A percentile compares a stretch with the other conserved stretches of the same genome.
Conservation (phyloP, 495 filamentous ascomycete species). For the Neurospora africana region DNA sequence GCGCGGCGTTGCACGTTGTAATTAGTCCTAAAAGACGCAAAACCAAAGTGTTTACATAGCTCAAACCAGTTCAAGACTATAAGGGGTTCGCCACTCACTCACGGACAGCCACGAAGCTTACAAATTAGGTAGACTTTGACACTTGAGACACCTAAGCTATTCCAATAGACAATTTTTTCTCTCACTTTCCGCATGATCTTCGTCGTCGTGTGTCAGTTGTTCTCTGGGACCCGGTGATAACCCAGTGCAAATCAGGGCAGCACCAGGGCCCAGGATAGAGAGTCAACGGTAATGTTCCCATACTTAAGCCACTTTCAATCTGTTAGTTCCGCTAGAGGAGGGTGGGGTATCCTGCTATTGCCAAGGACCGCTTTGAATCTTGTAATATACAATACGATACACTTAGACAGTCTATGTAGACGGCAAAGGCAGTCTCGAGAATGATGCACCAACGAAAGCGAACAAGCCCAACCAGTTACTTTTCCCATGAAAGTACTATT, state of each 20-base stretch:
- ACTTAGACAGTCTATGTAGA: background rate
- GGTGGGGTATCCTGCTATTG: background rate
- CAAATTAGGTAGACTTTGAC: background rate
- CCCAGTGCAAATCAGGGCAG: background rate
- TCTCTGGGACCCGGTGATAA: background rate
- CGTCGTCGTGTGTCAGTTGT: background rate
- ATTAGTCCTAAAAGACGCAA: background rate
- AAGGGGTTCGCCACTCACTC: background rate
- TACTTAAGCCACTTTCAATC: background rate
- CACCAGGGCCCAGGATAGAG: background rate
- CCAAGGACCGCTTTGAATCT: background rate
- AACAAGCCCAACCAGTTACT: background rate
- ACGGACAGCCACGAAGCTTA: background rate
- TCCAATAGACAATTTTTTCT: background rate
- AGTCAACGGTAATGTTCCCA: background rate
- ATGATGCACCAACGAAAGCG: background rate
- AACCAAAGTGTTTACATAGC: too few species aligned
- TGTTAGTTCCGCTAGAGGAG: background rate
- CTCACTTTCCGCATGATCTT: background rate
- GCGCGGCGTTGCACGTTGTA: background rate
- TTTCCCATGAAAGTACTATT: background rate
- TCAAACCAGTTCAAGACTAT: background rate
- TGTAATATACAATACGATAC: background rate
- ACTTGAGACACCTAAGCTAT: background rate
- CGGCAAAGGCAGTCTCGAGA: background rate